These are phyloP conservation scores for Exophiala sp. DNA, from an alignment of 2,329 filamentous ascomycete species.

Conservation along the genomic window DNA sequence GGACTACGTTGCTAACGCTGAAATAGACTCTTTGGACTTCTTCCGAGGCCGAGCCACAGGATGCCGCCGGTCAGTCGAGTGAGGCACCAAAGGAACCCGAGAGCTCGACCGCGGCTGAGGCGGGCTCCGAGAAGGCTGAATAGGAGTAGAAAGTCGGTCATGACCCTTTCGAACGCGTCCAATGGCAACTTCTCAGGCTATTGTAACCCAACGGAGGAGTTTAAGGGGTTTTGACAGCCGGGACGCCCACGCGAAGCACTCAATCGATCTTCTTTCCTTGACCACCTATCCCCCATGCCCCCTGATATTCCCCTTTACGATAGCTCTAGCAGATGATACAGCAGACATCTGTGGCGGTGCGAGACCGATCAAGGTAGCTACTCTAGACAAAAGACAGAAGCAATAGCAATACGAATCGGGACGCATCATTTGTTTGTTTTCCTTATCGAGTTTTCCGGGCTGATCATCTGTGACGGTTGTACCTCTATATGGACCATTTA, in stretches of 20 bases:
- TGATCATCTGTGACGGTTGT: too few species aligned
- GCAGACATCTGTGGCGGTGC: conserved; percentile 21
- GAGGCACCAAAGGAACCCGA: conserved; percentile 29
- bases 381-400: conserved; percentile 22
- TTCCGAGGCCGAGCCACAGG: conserved; percentile 84
- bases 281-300: conserved; percentile 7
- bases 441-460: too few species aligned
- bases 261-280: conserved; percentile 21
- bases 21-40: conserved; percentile 94
- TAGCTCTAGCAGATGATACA: conserved; percentile 20
- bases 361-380: conserved; percentile 16
- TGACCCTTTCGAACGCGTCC: background rate
- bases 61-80: conserved; percentile 35
- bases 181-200: background rate
- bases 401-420: conserved; percentile 24
- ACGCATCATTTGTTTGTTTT: conserved; percentile 8
- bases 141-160: conserved; percentile 8
- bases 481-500: too few species aligned
- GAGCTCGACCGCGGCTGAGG: conserved; percentile 22
- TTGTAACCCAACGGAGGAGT: conserved; percentile 1
- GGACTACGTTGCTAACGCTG: conserved; percentile 30
- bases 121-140: conserved; percentile 27
- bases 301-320: conserved; percentile 18
- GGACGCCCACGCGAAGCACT: conserved; percentile 10
- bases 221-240: conserved; percentile 10